These are phyloP conservation scores for Trichoderma koningii DNA, from an alignment of 2,329 filamentous ascomycete genomes.

Conservation along the genomic window DNA sequence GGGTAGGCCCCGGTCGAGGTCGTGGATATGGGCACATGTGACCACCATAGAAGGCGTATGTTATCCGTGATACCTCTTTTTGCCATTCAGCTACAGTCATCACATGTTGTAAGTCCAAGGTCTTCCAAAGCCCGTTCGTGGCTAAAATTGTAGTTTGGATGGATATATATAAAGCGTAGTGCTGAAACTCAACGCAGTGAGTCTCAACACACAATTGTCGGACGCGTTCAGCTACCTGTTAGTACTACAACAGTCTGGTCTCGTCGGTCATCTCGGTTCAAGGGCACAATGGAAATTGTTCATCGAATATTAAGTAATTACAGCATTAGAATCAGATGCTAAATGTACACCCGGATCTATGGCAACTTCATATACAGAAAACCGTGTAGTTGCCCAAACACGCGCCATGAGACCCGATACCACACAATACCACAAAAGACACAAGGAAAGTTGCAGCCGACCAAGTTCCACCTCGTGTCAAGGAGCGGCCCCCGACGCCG, in stretches of 20 bases:
- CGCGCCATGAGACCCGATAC: conserved; percentile 20
- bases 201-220: neutral
- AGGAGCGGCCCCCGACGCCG: neutral
- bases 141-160: too few relatives aligned
- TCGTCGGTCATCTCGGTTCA: too few relatives aligned
- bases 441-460: conserved; percentile 9
- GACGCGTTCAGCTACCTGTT: neutral
- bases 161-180: too few relatives aligned
- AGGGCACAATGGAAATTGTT: neutral
- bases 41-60: too few relatives aligned
- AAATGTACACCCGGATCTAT: conserved; percentile 38
- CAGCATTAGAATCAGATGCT: conserved; percentile 48
- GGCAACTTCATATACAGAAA: conserved; percentile 34
- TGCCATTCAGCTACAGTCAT: too few relatives aligned
- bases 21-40: too few relatives aligned
- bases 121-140: too few relatives aligned
- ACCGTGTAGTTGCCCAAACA: conserved; percentile 24
- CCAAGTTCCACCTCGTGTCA: conserved; percentile 6
- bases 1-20: too few relatives aligned
- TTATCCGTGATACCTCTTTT: too few relatives aligned
- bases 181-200: too few relatives aligned
- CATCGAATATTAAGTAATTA: conserved; percentile 41
- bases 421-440: conserved; percentile 26
- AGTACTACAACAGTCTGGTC: neutral
- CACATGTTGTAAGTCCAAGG: too few relatives aligned